A percentile compares a stretch with the other conserved stretches of the same genome.
Conservation (phyloP, 2,329 filamentous ascomycete species). For the Arthrinium phaeospermum region DNA sequence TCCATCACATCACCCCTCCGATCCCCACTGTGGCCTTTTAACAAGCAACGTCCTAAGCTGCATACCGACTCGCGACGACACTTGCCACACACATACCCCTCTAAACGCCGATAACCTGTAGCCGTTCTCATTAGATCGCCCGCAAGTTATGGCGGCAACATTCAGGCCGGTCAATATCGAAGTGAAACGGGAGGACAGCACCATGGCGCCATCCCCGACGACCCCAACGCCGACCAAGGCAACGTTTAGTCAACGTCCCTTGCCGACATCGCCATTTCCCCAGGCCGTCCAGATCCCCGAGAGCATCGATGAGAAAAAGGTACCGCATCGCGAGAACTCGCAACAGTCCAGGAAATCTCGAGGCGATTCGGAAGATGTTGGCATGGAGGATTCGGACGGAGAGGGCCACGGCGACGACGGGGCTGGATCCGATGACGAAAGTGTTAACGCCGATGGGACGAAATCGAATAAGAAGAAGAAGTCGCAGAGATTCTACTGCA, state of each 20-base stretch:
- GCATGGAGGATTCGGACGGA: conserved; percentile 78
- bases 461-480: conserved; percentile 93
- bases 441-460: conserved; percentile 66
- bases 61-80: conserved; percentile 27
- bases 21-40: conserved; percentile 26
- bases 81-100: not conserved
- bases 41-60: conserved; percentile 22
- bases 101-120: not conserved
- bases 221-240: conserved; percentile 68
- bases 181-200: conserved; percentile 34
- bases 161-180: conserved; percentile 55
- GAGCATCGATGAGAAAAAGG: conserved; percentile 48
- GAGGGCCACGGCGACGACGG: conserved; percentile 60
- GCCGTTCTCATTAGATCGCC: not conserved
- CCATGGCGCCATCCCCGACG: conserved; percentile 35
- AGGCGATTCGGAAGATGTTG: conserved; percentile 69
- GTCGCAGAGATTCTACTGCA: conserved; percentile 94
- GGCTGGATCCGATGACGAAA: conserved; percentile 67
- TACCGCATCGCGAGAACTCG: conserved; percentile 60
- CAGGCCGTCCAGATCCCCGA: conserved; percentile 55
- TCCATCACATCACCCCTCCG: conserved; percentile 25
- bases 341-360: conserved; percentile 66
- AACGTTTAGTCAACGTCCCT: conserved; percentile 60
- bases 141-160: conserved; percentile 49
- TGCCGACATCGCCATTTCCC: conserved; percentile 59